These are phyloP conservation scores for Kazachstania sp. DNA, from an alignment of 1,139 yeast genomes.

Conservation along the genomic window DNA sequence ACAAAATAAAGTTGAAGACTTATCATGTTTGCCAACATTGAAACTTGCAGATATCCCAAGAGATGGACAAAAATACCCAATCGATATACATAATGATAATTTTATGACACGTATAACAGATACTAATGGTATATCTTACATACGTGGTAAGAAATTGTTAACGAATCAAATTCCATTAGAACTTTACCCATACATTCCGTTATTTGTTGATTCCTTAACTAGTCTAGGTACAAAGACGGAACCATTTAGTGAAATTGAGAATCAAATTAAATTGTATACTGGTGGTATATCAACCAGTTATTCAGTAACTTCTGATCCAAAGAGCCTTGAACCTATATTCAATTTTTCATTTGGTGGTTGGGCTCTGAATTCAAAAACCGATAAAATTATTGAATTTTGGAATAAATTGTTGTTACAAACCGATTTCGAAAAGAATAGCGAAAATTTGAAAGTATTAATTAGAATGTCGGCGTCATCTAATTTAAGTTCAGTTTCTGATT, in stretches of 20 bases:
- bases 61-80: conserved; percentile 38
- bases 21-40: conserved; percentile 72
- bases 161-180: conserved; percentile 47
- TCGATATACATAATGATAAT: conserved; percentile 24
- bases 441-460: conserved; percentile 65
- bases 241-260: conserved; percentile 74
- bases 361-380: conserved; percentile 59
- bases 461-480: conserved; percentile 72
- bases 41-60: conserved; percentile 63
- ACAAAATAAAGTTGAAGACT: conserved; percentile 64
- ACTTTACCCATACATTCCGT: conserved; percentile 60
- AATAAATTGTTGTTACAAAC: conserved; percentile 60
- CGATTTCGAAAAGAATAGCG: conserved; percentile 53
- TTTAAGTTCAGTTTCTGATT: conserved; percentile 68
- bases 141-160: conserved; percentile 51
- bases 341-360: conserved; percentile 57
- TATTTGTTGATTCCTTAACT: conserved; percentile 73
- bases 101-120: conserved; percentile 43
- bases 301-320: conserved; percentile 50
- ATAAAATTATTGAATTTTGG: conserved; percentile 57
- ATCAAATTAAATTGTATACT: conserved; percentile 69
- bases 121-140: conserved; percentile 69
- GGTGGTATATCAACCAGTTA: conserved; percentile 71
- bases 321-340: conserved; percentile 33
- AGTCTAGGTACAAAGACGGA: conserved; percentile 71